Evolutionary conservation across 768 basidiomycete genomes (phyloP).

Genomic region (Calocera cornea): DNA sequence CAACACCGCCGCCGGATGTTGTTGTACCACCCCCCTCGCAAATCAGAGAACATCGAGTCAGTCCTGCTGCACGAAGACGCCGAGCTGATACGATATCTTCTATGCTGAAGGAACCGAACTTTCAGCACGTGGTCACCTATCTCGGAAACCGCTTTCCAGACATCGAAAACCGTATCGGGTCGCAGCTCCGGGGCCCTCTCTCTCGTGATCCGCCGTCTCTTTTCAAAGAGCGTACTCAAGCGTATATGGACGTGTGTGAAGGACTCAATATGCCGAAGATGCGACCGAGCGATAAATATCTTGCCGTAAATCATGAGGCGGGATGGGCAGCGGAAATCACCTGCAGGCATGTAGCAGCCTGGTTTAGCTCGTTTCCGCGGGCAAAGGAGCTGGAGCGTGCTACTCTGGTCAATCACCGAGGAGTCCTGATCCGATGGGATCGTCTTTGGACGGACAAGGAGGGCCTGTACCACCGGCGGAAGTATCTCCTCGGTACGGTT

Average conservation of each 20-base stretch:
- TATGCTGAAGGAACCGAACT: not conserved
- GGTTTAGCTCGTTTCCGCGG: not conserved
- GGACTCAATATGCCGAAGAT: not conserved
- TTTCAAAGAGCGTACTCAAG: not conserved
- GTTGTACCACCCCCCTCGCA: too few species aligned
- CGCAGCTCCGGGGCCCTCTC: too few species aligned
- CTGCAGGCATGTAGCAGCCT: not conserved
- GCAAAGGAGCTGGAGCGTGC: not conserved
- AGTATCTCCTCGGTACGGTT: not conserved
- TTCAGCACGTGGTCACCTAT: not conserved
- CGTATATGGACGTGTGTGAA: not conserved
- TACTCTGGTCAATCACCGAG: not conserved
- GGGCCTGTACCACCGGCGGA: not conserved
- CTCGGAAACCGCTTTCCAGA: not conserved
- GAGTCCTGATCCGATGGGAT: not conserved
- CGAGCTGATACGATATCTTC: not conserved
- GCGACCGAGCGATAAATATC: not conserved
- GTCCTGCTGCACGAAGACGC: not conserved
- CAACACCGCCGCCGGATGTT: not conserved
- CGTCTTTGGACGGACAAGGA: not conserved
- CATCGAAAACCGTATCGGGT: not conserved
- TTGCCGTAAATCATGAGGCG: not conserved
- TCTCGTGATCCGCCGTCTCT: not conserved
- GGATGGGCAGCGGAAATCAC: not conserved
- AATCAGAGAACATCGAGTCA: too few species aligned